phyloP scores from a whole-genome alignment of 441 rosid genomes.

The Rhodomyrtus psidioides region DNA sequence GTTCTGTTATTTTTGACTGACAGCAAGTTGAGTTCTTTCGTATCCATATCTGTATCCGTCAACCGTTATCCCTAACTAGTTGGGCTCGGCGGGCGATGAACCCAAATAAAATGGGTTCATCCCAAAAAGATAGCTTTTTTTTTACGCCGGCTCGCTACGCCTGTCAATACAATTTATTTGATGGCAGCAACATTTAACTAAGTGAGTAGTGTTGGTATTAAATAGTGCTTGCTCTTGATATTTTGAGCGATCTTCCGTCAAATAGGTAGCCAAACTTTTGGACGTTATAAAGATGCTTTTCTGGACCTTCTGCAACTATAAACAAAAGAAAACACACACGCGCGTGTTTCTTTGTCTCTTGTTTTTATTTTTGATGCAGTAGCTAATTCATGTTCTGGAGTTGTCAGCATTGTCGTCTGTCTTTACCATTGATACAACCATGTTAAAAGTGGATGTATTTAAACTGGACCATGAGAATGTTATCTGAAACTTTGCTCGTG shows the following conservation, averaged over 20 bases:
- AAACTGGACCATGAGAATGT: not conserved
- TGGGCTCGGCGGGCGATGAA: too few species aligned
- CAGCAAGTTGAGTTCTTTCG: not conserved
- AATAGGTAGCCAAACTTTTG: not conserved
- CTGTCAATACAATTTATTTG: not conserved
- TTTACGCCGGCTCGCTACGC: too few species aligned
- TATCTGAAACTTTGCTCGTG: not conserved
- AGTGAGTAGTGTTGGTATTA: not conserved
- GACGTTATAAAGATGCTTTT: not conserved
- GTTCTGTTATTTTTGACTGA: not conserved
- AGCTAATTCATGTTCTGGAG: not conserved
- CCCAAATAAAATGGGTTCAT: too few species aligned
- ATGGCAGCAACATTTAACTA: not conserved
- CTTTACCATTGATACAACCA: not conserved
- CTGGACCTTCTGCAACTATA: not conserved
- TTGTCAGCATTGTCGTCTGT: not conserved
- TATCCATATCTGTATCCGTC: too few species aligned
- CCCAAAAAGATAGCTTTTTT: too few species aligned
- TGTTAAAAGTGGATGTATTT: not conserved
- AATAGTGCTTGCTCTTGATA: not conserved
- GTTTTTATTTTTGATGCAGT: not conserved
- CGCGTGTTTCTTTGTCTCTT: not conserved
- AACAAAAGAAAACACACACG: accelerated
- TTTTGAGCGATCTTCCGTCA: not conserved
- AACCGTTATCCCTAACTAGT: too few species aligned